phyloP scores from a whole-genome alignment of 148 eudicot genomes.

The Rhododendron vialii region DNA sequence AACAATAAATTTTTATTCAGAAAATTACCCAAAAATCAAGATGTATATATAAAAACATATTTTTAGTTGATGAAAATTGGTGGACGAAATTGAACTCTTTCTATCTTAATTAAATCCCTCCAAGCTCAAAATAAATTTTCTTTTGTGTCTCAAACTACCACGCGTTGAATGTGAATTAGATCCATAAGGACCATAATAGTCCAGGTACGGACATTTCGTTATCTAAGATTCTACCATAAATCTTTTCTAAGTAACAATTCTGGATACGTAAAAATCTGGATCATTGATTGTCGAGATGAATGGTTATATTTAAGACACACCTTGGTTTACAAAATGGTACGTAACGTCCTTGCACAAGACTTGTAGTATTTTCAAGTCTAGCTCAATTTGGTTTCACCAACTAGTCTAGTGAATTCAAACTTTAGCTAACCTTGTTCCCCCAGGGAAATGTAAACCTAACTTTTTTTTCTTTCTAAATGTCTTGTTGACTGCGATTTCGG shows the following conservation, averaged over 20 bases:
- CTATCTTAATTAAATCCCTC: not conserved
- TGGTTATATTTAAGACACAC: too few species aligned
- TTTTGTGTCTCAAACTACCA: not conserved
- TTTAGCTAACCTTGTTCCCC: constrained; percentile 26
- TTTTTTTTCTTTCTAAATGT: not conserved
- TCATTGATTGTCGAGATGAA: too few species aligned
- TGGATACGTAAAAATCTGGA: too few species aligned
- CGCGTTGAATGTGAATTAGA: not conserved
- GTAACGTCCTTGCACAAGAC: constrained; percentile 3
- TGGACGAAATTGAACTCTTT: not conserved
- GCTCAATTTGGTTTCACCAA: constrained; percentile 28
- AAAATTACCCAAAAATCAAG: not conserved
- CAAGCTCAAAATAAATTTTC: not conserved
- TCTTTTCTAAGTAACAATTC: too few species aligned
- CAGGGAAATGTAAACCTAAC: constrained; percentile 9
- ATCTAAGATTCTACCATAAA: too few species aligned
- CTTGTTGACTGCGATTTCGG: not conserved
- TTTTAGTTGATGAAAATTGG: not conserved
- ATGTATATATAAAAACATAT: not conserved
- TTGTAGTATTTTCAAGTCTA: not conserved
- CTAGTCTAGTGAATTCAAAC: constrained; percentile 36
- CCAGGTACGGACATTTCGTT: too few species aligned
- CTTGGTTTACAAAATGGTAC: not conserved
- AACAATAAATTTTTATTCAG: not conserved
- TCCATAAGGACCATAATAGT: too few species aligned